Base-by-base conservation (phyloP, 306 rosid genomes). In the Vicia villosa region DNA sequence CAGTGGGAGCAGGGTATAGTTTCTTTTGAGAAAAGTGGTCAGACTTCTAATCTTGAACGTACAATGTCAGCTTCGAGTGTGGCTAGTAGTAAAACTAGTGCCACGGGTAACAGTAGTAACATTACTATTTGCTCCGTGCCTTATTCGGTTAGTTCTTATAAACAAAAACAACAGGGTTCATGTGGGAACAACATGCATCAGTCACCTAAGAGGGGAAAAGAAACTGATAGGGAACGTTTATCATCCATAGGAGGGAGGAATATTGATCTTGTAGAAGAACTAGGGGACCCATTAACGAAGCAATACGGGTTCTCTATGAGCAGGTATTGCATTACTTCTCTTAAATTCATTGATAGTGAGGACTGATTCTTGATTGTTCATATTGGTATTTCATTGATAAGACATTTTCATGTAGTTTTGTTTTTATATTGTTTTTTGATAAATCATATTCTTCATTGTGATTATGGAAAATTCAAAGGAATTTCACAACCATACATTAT, bases 71-170 rank as follows among this genome's bases (percentile, higher is more conserved):
- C 81, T 47, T 70, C 86, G 30, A 95, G 97, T 58, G 73, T 73
- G 52, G 81, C 36, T 38, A 91, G 99, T 84, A 66, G 80, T 71
- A 83, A 69, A 79, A 87, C 93, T 26, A 82, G 86, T 67, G 84
- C 72, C 65, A 95, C 95, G 49, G 87, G 79, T 60, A 72, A 70
- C 61, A 87, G 97, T 78, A 90, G 96, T 79, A 80, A 80, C 76
- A 61, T 70, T 69, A 82, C 92, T 76, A 56, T 78, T 77, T 79
- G 66, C 79, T 91, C 99, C 62, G 49, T 67, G 71, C 88, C 88
- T 30, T 80, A 75, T 78, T 74, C 96, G 34, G 76, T 73, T 74
- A 87, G 72, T 14, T 77, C 87, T 66, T 81, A 78, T 77, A 84
- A 86, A 74, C 82, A 41, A 76, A 67, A 24, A 52, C 88, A 86